Evolutionary conservation across 345 rosid species (phyloP), one percentile per base, ranked within the genome.

Genomic region (Salix brachista): DNA sequence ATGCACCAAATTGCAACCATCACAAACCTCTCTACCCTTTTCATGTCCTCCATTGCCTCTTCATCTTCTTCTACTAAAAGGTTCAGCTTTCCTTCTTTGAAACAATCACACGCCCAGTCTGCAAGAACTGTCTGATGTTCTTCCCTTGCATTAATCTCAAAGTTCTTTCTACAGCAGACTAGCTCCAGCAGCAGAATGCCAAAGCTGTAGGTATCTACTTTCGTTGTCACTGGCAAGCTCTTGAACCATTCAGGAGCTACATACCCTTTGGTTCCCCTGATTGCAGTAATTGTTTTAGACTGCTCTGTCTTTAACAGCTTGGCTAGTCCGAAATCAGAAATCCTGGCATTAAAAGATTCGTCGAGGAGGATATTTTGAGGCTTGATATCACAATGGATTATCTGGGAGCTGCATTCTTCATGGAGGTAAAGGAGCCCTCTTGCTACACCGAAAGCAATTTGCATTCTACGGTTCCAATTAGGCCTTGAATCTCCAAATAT

Each of bases 201-300:
- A 48, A 77, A 77, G 77, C 88, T 85, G 77, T 80, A 88, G 14
- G 87, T 73, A 17, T 89, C 90, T 0, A 82, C 90, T 61, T 85
- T 87, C 17, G 56, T 83, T 18, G 89, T 83, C 10, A 86, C 41
- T 0, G 88, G 86, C 83, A 74, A 64, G 81, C 50, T 86, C 32
- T 64, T 77, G 74, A 87, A 86, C 87, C 88, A 85, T 78, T 82
- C 88, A 13, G 88, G 88, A 0, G 85, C 87, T 9, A 84, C 73
- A 46, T 80, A 84, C 17, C 90, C 88, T 69, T 54, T 85, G 19
- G 88, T 85, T n/a, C 87, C 86, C 28, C 87, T 76, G 42, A 84
- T 68, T 19, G 56, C 71, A 0, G 88, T 87, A 0, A 23, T 16
- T 3, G 85, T 85, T n/a, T 58, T 54, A 13, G 76, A 82, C 34